phyloP scores from a whole-genome alignment of 225 moss, liverwort and hornwort genomes.

The Physcomitrellopsis africana region DNA sequence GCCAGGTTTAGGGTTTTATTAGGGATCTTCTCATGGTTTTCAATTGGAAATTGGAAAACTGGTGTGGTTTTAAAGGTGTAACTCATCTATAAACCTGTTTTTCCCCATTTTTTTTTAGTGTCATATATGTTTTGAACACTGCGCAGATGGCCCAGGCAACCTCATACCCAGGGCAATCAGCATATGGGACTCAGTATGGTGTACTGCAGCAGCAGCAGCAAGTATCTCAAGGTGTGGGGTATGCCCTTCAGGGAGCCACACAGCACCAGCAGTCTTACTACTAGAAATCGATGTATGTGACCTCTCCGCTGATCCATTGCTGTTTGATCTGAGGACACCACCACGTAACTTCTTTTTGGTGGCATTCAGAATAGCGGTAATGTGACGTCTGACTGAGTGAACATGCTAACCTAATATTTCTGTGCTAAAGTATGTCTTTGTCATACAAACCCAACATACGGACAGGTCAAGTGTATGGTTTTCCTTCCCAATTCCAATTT shows the following conservation, averaged over 20 bases:
- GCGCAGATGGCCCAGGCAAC: slow-evolving; percentile 49
- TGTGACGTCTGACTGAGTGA: slow-evolving; percentile 38
- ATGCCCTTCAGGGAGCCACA: slow-evolving; percentile 57
- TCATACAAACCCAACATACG: slow-evolving; percentile 35
- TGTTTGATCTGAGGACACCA: slow-evolving; percentile 41
- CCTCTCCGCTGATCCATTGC: slow-evolving; percentile 25
- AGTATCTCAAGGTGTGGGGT: slow-evolving; percentile 60
- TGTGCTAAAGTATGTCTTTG: slow-evolving; percentile 29
- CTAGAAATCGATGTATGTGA: slow-evolving; percentile 53
- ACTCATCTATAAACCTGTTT: not conserved
- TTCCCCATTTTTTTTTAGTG: not conserved
- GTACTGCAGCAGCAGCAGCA: slow-evolving; percentile 57
- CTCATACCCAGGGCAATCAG: slow-evolving; percentile 53
- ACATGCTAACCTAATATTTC: slow-evolving; percentile 21
- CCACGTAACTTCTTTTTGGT: slow-evolving; percentile 33
- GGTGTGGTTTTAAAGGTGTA: not conserved
- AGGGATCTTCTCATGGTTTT: not conserved
- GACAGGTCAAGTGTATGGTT: slow-evolving; percentile 45
- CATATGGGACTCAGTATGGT: slow-evolving; percentile 57
- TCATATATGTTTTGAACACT: slow-evolving; percentile 14
- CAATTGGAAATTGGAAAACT: not conserved
- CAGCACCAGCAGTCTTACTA: slow-evolving; percentile 62
- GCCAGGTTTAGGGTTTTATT: slow-evolving; percentile 17
- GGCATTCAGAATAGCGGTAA: slow-evolving; percentile 31
- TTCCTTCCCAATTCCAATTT: slow-evolving; percentile 43